These are phyloP conservation scores for Podila epicladia DNA, from an alignment of 192 early-diverging fungal genomes.

Conservation along the genomic window DNA sequence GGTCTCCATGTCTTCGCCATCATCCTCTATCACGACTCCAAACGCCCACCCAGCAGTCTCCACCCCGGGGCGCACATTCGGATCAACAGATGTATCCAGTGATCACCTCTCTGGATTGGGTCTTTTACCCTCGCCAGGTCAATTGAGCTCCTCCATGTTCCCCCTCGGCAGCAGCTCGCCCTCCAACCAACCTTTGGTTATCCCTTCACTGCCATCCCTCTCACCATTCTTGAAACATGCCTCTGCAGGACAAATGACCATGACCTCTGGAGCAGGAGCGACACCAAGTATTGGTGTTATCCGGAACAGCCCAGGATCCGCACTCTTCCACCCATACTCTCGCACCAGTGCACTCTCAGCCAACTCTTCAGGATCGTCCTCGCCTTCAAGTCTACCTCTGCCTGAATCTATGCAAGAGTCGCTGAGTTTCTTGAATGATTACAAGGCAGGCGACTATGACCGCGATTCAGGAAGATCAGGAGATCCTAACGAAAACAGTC, in stretches of 20 bases:
- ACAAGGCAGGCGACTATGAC: constrained; percentile 24
- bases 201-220: constrained; percentile 35
- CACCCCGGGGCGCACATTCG: constrained; percentile 22
- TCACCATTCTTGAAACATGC: constrained; percentile 41
- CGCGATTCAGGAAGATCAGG: constrained; percentile 2
- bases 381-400: constrained; percentile 24
- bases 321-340: constrained; percentile 37
- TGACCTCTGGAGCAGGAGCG: constrained; percentile 14
- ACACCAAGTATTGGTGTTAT: constrained; percentile 28
- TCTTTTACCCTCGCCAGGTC: constrained; percentile 20
- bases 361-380: constrained; percentile 9
- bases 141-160: constrained; percentile 10
- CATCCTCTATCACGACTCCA: not conserved
- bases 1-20: constrained; percentile 12
- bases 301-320: constrained; percentile 1
- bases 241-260: constrained; percentile 24
- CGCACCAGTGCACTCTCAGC: constrained; percentile 8
- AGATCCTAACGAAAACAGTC: not conserved
- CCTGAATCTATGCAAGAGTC: constrained; percentile 50
- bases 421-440: constrained; percentile 44
- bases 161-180: constrained; percentile 9
- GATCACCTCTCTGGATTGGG: constrained; percentile 28
- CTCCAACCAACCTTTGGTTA: constrained; percentile 33
- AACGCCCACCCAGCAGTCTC: constrained; percentile 12
- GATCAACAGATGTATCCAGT: not conserved